Percentiles rank a stretch among this genome's conserved stretches.
These are phyloP conservation scores for Clitopilus passeckerianus DNA, from an alignment of 768 basidiomycete genomes.

Conservation along the genomic window DNA sequence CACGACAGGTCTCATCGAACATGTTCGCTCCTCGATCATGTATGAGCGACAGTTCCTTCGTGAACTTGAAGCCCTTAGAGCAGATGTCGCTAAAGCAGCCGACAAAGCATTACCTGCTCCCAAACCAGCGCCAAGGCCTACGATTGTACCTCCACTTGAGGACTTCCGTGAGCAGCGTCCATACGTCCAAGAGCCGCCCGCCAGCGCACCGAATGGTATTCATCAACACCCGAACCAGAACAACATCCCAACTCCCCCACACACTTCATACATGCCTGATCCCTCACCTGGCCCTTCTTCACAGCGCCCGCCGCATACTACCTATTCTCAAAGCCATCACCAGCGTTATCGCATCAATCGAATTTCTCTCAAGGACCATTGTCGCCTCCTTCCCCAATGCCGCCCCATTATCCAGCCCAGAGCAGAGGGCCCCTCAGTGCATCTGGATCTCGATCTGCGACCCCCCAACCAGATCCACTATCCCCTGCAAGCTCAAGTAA, in stretches of 20 bases:
- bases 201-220: constrained; percentile 26
- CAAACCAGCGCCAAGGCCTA: constrained; percentile 56
- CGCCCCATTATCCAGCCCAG: background rate
- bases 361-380: constrained; percentile 19
- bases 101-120: constrained; percentile 48
- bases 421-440: constrained; percentile 17
- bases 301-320: constrained; percentile 16
- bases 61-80: constrained; percentile 81
- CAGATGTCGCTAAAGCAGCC: constrained; percentile 67
- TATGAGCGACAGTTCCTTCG: constrained; percentile 86
- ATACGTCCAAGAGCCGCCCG: constrained; percentile 21
- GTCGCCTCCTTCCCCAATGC: constrained; percentile 19
- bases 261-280: constrained; percentile 21
- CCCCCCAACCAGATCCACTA: constrained; percentile 8
- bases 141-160: constrained; percentile 58
- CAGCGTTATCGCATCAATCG: constrained; percentile 16
- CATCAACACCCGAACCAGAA: constrained; percentile 17
- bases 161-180: constrained; percentile 40
- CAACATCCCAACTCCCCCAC: constrained; percentile 27
- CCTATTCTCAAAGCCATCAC: constrained; percentile 5
- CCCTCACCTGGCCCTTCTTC: constrained; percentile 20
- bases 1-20: constrained; percentile 85
- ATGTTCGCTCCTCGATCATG: constrained; percentile 86
- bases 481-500: constrained; percentile 6
- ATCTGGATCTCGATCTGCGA: constrained; percentile 13